A percentile compares a stretch with the other conserved stretches of the same genome.
phyloP scores from a whole-genome alignment of 2,329 filamentous ascomycete species.

The Hypoxylon sp. region DNA sequence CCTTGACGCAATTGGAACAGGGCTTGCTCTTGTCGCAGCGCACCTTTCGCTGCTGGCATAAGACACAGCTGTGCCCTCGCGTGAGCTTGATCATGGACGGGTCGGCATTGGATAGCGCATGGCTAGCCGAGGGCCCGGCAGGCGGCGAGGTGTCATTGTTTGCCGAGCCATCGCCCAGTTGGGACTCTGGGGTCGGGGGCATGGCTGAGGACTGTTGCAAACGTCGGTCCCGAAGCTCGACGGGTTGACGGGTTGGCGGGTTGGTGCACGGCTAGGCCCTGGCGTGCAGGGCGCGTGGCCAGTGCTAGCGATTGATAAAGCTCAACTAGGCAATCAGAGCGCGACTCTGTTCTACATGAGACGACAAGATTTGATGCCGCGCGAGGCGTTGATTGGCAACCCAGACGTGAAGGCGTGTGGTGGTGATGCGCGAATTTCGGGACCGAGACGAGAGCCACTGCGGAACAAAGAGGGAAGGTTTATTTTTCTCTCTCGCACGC shows the following conservation, averaged over 20 bases:
- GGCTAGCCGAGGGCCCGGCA: slow-evolving; percentile 40
- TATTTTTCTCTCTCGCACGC: slow-evolving; percentile 4
- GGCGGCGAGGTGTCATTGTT: slow-evolving; percentile 43
- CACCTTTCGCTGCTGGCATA: slow-evolving; percentile 79
- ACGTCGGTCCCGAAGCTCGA: slow-evolving; percentile 35
- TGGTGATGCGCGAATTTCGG: slow-evolving; percentile 42
- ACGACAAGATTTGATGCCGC: slow-evolving; percentile 27
- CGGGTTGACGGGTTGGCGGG: too few species aligned
- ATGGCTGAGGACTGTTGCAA: slow-evolving; percentile 37
- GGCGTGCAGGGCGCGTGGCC: slow-evolving; percentile 25
- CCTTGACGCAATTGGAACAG: slow-evolving; percentile 73
- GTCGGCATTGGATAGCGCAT: slow-evolving; percentile 49
- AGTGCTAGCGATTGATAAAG: slow-evolving; percentile 31
- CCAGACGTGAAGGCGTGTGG: slow-evolving; percentile 14
- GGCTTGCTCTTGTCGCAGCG: slow-evolving; percentile 77
- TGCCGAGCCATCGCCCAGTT: slow-evolving; percentile 40
- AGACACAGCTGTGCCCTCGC: slow-evolving; percentile 69
- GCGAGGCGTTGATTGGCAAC: slow-evolving; percentile 39
- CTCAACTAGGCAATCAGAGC: slow-evolving; percentile 33
- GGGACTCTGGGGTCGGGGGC: slow-evolving; percentile 46
- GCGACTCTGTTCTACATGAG: slow-evolving; percentile 38
- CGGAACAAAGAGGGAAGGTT: slow-evolving; percentile 8
- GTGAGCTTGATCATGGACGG: slow-evolving; percentile 61
- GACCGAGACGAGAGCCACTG: slow-evolving; percentile 36
- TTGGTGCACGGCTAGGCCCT: slow-evolving; percentile 33